Percentiles rank a stretch among this genome's conserved stretches.
Evolutionary conservation across 805 yeast genomes (phyloP).

Genomic region (Barnettozyma siamensis): DNA sequence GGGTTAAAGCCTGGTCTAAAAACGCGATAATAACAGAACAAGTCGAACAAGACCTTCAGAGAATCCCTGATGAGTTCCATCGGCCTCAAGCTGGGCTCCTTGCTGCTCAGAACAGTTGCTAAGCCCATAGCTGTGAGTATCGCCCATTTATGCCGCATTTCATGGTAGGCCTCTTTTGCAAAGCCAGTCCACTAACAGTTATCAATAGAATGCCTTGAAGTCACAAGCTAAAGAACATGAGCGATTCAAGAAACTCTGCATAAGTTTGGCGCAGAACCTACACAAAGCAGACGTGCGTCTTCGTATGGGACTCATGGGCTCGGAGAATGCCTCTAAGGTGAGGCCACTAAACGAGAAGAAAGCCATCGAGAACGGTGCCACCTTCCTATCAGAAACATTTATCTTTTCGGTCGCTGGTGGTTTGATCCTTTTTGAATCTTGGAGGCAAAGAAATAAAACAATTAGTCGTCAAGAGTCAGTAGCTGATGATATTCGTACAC

Average conservation of each 20-base stretch:
- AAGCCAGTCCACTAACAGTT: not conserved
- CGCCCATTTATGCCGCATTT: slow-evolving; percentile 13
- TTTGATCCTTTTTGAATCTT: slow-evolving; percentile 64
- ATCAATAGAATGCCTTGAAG: slow-evolving; percentile 48
- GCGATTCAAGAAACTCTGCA: slow-evolving; percentile 54
- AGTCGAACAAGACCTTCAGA: too few relatives aligned
- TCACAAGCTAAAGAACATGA: slow-evolving; percentile 72
- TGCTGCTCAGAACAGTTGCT: slow-evolving; percentile 67
- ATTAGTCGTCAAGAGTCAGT: slow-evolving; percentile 54
- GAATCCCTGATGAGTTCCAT: slow-evolving; percentile 58
- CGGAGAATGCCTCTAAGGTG: slow-evolving; percentile 36
- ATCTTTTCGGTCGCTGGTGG: slow-evolving; percentile 79
- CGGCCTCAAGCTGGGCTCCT: slow-evolving; percentile 66
- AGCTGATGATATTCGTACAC: slow-evolving; percentile 62
- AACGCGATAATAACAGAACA: not conserved
- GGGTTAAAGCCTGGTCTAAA: too few relatives aligned
- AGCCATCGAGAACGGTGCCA: slow-evolving; percentile 82
- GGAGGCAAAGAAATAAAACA: slow-evolving; percentile 62
- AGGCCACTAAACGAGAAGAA: slow-evolving; percentile 77
- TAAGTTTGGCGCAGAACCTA: slow-evolving; percentile 62
- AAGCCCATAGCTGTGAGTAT: slow-evolving; percentile 60
- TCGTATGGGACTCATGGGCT: slow-evolving; percentile 44
- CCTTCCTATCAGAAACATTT: slow-evolving; percentile 67
- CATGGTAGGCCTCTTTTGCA: not conserved
- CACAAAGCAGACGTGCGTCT: slow-evolving; percentile 61